Base-by-base conservation (phyloP, 768 basidiomycete species). In the Agaricus blazei region DNA sequence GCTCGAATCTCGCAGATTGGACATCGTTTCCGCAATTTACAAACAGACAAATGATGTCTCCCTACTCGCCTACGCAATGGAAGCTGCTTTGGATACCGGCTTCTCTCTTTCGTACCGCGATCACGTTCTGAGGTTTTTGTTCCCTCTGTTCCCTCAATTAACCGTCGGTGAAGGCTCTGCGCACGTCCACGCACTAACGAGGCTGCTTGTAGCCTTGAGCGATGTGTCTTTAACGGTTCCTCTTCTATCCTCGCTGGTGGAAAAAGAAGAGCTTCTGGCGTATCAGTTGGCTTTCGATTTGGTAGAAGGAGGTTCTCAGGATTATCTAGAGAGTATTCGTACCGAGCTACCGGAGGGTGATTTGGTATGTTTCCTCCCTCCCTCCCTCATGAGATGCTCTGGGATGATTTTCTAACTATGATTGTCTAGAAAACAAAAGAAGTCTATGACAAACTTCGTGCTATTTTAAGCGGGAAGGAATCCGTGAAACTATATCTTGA, bases 261-360 rank as follows among this genome's bases (percentile, higher is more conserved):
- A 80, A 4, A 78, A 79, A 58, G 82, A 94, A 61, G 80, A 81
- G 40, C 73, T 93, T 9, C 74, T 96, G 26, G 94, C 93, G 0
- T 96, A 94, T 68, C 97, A 99, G 68, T 84, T 98, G 66, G 93
- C 90, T 0, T 98, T 98, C 66, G 97, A 98, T 70, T 74, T 98
- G 47, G 90, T 88, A 12, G 96, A 98, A 71, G 92, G 94, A 36
- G 96, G 93, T 0, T 83, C 90, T 3, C 93, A 96, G 67, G 93
- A 95, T 63, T 98, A 93, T 72, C 74, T 98, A 44, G 88, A 93
- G 63, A 83, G 76, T 44, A 77, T 97, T 26, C 79, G 85, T 53
- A 80, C 70, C 47, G 80, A 82, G 27, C 72, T 93, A 9, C 91
- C 88, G 24, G 79, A 82, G 59, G 88, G 83, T 36, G 77, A 82